Conservation (phyloP, 1,284 basidiomycete genomes). For the Irpex lacteus region DNA sequence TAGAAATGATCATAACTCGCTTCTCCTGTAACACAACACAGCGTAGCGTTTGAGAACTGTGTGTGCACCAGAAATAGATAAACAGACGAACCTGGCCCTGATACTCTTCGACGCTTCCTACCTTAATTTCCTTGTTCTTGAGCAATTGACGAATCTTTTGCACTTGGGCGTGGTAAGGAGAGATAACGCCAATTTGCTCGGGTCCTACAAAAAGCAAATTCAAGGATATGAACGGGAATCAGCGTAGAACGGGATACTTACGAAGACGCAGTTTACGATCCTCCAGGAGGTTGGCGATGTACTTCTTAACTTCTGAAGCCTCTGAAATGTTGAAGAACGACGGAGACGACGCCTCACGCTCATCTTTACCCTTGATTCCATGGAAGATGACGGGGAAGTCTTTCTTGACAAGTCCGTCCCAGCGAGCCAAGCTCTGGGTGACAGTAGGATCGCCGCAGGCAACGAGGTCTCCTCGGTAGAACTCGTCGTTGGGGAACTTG, state of each 20-base stretch:
- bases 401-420: constrained; percentile 35
- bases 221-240: neutral
- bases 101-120: constrained; percentile 67
- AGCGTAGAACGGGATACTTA: constrained; percentile 26
- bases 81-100: constrained; percentile 53
- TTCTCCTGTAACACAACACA: constrained; percentile 44
- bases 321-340: constrained; percentile 68
- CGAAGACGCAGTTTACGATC: constrained; percentile 36
- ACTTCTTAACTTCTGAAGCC: constrained; percentile 49
- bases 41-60: neutral
- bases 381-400: constrained; percentile 62
- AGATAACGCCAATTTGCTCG: constrained; percentile 57
- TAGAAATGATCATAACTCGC: constrained; percentile 62
- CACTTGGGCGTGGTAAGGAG: constrained; percentile 61
- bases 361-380: constrained; percentile 55
- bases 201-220: neutral
- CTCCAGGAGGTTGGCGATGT: constrained; percentile 34
- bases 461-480: constrained; percentile 53
- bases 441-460: constrained; percentile 37
- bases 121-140: constrained; percentile 42
- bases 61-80: neutral
- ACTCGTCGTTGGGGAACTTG: constrained; percentile 50
- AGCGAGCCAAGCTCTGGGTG: constrained; percentile 22
- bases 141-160: constrained; percentile 42
- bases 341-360: constrained; percentile 57